These are phyloP conservation scores for Melampsora americana DNA, from an alignment of 1,284 basidiomycete genomes.

Conservation along the genomic window DNA sequence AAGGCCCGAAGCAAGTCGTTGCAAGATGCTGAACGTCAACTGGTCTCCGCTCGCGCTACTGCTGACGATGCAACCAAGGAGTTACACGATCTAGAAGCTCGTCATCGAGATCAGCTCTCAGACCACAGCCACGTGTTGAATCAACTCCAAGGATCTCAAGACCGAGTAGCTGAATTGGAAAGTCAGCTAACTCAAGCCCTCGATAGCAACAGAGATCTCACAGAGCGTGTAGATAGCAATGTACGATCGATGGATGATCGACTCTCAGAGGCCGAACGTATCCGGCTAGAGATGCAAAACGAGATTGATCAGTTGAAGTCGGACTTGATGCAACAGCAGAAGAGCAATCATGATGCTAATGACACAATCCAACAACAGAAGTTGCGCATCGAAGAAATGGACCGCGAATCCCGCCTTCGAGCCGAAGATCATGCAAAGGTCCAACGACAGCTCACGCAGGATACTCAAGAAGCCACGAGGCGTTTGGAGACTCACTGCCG, in stretches of 20 bases:
- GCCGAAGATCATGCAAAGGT: conserved; percentile 15
- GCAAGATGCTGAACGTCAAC: conserved; percentile 44
- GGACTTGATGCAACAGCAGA: conserved; percentile 52
- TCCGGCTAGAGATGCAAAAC: conserved; percentile 68
- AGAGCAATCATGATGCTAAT: conserved; percentile 11
- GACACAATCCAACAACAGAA: conserved; percentile 27
- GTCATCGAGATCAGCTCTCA: conserved; percentile 41
- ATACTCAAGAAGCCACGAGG: neutral
- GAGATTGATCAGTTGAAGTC: conserved; percentile 73
- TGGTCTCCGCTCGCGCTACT: conserved; percentile 25
- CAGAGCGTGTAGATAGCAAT: conserved; percentile 60
- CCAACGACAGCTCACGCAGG: conserved; percentile 13
- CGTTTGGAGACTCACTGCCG: conserved; percentile 26
- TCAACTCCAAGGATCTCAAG: conserved; percentile 32
- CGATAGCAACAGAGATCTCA: conserved; percentile 31
- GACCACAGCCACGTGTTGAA: conserved; percentile 42
- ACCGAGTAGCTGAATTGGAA: conserved; percentile 32
- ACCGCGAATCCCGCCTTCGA: conserved; percentile 12
- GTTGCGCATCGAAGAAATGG: conserved; percentile 16
- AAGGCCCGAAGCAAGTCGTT: conserved; percentile 37
- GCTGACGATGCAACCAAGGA: conserved; percentile 61
- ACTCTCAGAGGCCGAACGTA: conserved; percentile 81
- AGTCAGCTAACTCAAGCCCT: neutral
- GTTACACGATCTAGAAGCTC: conserved; percentile 56
- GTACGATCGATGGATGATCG: conserved; percentile 80